phyloP scores from a whole-genome alignment of 352 stramenopile species.

The Pythium brachiatum region DNA sequence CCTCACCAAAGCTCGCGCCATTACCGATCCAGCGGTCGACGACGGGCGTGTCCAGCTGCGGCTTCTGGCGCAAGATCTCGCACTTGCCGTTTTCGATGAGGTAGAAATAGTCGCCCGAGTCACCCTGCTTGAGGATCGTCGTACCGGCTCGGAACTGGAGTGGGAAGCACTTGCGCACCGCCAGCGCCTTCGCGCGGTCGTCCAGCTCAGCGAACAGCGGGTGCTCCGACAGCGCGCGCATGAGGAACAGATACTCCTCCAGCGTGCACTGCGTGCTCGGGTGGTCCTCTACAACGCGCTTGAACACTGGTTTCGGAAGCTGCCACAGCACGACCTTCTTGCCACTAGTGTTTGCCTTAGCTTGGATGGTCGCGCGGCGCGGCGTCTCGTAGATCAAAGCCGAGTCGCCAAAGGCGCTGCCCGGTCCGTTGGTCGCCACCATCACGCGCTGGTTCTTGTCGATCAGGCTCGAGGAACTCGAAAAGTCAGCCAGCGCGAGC shows the following conservation, averaged over 20 bases:
- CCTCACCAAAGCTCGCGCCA: constrained; percentile 92
- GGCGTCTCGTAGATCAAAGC: constrained; percentile 84
- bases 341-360: constrained; percentile 16
- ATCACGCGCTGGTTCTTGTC: constrained; percentile 66
- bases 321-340: constrained; percentile 66
- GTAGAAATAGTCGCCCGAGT: constrained; percentile 87
- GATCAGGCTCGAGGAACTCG: constrained; percentile 54
- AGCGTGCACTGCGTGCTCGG: constrained; percentile 76
- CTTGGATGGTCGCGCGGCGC: constrained; percentile 66
- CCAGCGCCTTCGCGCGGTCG: constrained; percentile 69
- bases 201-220: constrained; percentile 75
- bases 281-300: constrained; percentile 51
- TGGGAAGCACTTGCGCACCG: constrained; percentile 83
- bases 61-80: constrained; percentile 71
- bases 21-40: constrained; percentile 71
- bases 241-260: constrained; percentile 72
- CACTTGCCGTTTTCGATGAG: constrained; percentile 75
- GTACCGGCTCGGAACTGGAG: constrained; percentile 56
- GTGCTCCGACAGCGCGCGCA: constrained; percentile 64
- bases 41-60: constrained; percentile 42
- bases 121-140: constrained; percentile 72
- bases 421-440: constrained; percentile 77
- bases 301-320: constrained; percentile 69
- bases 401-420: constrained; percentile 79
- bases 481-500: constrained; percentile 65